A percentile compares a stretch with the other conserved stretches of the same genome.
Conservation (phyloP, 805 yeast genomes). For the Hanseniaspora vineae region DNA sequence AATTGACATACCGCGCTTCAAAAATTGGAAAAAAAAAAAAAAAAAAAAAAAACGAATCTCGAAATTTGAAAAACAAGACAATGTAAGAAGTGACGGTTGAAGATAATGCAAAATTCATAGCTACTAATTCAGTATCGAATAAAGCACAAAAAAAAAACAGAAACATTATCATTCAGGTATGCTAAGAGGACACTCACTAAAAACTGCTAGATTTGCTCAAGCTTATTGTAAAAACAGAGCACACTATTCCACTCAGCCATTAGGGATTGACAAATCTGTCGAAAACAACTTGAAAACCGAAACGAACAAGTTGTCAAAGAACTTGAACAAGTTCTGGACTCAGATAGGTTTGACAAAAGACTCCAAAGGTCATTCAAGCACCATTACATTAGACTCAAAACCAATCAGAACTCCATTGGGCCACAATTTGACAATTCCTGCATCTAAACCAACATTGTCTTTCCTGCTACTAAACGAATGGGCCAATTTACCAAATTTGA, state of each 20-base stretch:
- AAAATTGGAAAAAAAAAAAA: background rate
- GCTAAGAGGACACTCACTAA: background rate
- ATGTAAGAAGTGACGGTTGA: too few species aligned
- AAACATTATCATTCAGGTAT: background rate
- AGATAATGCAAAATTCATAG: too few species aligned
- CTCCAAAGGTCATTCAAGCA: slow-evolving; percentile 19
- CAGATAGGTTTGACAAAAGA: slow-evolving; percentile 32
- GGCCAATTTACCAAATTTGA: slow-evolving; percentile 54
- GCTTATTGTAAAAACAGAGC: background rate
- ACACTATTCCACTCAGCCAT: slow-evolving; percentile 7
- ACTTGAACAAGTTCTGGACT: slow-evolving; percentile 72
- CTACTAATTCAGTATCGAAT: too few species aligned
- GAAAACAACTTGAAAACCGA: slow-evolving; percentile 46
- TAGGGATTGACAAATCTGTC: slow-evolving; percentile 24
- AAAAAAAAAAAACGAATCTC: background rate
- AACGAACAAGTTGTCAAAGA: slow-evolving; percentile 56
- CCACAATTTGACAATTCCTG: slow-evolving; percentile 51
- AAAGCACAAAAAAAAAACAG: too few species aligned
- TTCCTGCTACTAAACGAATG: slow-evolving; percentile 76
- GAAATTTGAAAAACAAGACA: background rate
- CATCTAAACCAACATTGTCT: slow-evolving; percentile 48
- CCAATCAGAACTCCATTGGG: slow-evolving; percentile 82
- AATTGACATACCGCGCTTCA: too few species aligned
- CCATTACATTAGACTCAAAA: slow-evolving; percentile 58
- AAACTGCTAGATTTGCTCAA: background rate